A percentile compares a stretch with the other conserved stretches of the same genome.
phyloP scores from a whole-genome alignment of 805 yeast genomes.

The Candida railenensis region DNA sequence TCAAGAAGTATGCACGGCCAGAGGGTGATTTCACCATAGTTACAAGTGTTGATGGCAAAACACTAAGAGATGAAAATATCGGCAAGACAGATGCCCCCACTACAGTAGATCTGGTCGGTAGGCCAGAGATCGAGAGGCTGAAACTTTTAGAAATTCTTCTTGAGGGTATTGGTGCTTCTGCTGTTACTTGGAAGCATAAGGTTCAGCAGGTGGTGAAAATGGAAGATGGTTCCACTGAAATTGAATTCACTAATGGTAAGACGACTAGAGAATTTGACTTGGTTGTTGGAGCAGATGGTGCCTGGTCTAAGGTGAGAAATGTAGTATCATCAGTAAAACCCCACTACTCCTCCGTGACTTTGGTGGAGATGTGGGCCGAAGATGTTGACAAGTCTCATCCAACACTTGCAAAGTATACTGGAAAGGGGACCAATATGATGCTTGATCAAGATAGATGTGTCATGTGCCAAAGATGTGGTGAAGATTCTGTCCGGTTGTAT shows the following conservation, averaged over 20 bases:
- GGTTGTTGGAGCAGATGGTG: slow-evolving; percentile 3
- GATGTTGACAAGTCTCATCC: not conserved
- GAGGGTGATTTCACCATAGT: slow-evolving; percentile 1
- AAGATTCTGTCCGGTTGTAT: not conserved
- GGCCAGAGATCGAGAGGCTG: slow-evolving; percentile 1
- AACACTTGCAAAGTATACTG: not conserved
- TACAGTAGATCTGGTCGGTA: not conserved
- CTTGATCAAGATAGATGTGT: not conserved
- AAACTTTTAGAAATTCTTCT: not conserved
- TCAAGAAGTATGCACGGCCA: not conserved
- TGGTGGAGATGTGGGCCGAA: slow-evolving; percentile 1
- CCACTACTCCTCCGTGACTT: not conserved
- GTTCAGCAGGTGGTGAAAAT: not conserved
- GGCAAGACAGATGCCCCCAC: not conserved
- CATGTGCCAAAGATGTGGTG: not conserved
- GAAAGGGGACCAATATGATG: not conserved
- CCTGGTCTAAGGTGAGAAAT: slow-evolving; percentile 1
- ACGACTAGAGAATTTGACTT: not conserved
- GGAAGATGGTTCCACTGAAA: not conserved
- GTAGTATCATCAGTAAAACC: not conserved
- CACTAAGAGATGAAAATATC: not conserved
- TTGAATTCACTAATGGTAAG: not conserved
- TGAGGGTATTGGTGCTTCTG: not conserved
- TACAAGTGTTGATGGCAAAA: not conserved
- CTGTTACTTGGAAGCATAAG: not conserved